A percentile compares a stretch with the other conserved stretches of the same genome.
phyloP scores from a whole-genome alignment of 2,329 filamentous ascomycete genomes.

The Trichoderma koningii region DNA sequence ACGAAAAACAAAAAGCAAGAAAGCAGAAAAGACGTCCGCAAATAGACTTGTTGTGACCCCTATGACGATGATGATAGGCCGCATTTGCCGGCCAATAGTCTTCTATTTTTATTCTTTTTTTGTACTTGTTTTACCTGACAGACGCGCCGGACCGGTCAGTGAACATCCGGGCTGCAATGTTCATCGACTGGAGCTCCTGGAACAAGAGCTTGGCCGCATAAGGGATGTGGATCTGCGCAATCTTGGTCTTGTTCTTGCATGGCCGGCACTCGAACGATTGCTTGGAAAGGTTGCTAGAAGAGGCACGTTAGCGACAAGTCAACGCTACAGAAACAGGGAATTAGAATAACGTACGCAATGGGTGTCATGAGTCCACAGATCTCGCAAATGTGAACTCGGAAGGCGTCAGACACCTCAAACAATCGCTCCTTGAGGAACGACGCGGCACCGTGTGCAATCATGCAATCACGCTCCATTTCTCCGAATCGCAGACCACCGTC shows the following conservation, averaged over 20 bases:
- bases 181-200: slow-evolving; percentile 98
- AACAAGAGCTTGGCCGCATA: slow-evolving; percentile 98
- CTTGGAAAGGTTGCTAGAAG: slow-evolving; percentile 80
- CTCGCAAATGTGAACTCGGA: slow-evolving; percentile 97
- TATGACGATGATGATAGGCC: neutral
- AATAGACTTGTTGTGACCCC: slow-evolving; percentile 2
- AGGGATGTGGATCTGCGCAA: slow-evolving; percentile 95
- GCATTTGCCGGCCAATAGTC: slow-evolving; percentile 24
- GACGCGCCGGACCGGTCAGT: slow-evolving; percentile 79
- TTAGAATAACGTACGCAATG: slow-evolving; percentile 75
- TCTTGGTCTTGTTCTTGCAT: slow-evolving; percentile 99
- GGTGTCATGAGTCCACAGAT: slow-evolving; percentile 99
- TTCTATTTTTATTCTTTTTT: neutral
- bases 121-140: slow-evolving; percentile 53
- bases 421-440: slow-evolving; percentile 96
- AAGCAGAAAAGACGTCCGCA: slow-evolving; percentile 9
- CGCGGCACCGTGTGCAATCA: slow-evolving; percentile 99
- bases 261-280: slow-evolving; percentile 95
- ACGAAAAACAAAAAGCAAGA: slow-evolving; percentile 3
- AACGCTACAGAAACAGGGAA: neutral
- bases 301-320: slow-evolving; percentile 39
- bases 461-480: slow-evolving; percentile 99
- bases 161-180: slow-evolving; percentile 97
- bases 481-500: slow-evolving; percentile 98
- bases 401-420: slow-evolving; percentile 97